Conservation (phyloP, 2,329 filamentous ascomycete genomes). For the Parascedosporium putredinis region DNA sequence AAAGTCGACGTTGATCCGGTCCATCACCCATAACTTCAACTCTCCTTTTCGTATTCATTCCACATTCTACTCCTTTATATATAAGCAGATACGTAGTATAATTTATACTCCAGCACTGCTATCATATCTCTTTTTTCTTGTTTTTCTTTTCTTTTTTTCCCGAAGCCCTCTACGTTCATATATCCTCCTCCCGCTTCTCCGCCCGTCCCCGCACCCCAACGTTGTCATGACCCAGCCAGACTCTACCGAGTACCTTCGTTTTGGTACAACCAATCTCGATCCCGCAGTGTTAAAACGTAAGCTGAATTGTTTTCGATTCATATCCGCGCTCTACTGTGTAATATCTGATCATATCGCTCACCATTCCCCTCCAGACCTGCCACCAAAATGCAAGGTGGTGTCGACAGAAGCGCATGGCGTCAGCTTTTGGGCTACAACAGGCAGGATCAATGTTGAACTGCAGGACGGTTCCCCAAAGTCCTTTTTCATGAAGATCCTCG, state of each 20-base stretch:
- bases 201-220: too few relatives aligned
- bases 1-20: too few relatives aligned
- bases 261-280: neutral
- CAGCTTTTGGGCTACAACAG: slow-evolving; percentile 25
- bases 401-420: slow-evolving; percentile 21
- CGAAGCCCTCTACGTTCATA: too few relatives aligned
- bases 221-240: neutral
- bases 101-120: too few relatives aligned
- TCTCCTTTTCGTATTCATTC: too few relatives aligned
- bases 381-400: slow-evolving; percentile 19
- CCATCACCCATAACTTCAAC: too few relatives aligned
- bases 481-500: neutral
- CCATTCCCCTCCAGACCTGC: slow-evolving; percentile 12
- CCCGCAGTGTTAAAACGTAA: neutral
- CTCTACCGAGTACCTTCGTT: neutral
- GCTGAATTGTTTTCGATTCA: neutral
- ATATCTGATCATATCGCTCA: too few relatives aligned
- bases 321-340: neutral
- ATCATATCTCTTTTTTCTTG: too few relatives aligned
- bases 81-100: too few relatives aligned
- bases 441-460: slow-evolving; percentile 19
- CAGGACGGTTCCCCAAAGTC: slow-evolving; percentile 13
- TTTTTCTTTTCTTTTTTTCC: too few relatives aligned
- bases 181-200: too few relatives aligned
- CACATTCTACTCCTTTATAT: too few relatives aligned